These are phyloP conservation scores for Alternaria rosae DNA, from an alignment of 2,329 filamentous ascomycete species.

Conservation along the genomic window DNA sequence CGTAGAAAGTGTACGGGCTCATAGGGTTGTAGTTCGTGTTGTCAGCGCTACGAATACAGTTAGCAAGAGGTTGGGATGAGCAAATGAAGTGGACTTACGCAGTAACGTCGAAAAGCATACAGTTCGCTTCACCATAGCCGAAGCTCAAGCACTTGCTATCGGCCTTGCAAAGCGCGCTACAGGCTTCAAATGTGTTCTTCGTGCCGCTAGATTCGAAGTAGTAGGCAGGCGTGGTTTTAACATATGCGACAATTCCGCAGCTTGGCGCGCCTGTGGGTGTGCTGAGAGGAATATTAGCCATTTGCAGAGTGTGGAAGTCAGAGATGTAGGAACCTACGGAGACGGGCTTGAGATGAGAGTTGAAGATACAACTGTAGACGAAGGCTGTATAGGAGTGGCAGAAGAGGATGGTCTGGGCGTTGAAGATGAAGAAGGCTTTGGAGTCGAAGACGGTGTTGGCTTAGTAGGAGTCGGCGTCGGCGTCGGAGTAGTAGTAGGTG, in stretches of 20 bases:
- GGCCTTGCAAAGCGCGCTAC: constrained; percentile 41
- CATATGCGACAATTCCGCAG: constrained; percentile 44
- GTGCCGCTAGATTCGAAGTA: constrained; percentile 46
- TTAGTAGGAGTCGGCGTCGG: constrained; percentile 17
- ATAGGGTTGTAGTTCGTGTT: constrained; percentile 45
- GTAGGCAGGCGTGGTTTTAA: constrained; percentile 40
- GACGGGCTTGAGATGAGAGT: constrained; percentile 24
- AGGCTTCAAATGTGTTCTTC: constrained; percentile 41
- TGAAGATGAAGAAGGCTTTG: constrained; percentile 18
- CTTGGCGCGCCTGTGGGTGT: constrained; percentile 23
- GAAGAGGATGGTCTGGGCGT: constrained; percentile 15
- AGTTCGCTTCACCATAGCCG: constrained; percentile 45
- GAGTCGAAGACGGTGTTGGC: constrained; percentile 17
- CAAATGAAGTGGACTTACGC: constrained; percentile 28
- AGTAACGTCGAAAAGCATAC: constrained; percentile 42
- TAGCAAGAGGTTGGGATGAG: background rate
- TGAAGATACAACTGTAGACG: constrained; percentile 21
- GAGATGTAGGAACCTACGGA: constrained; percentile 26
- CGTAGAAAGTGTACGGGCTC: constrained; percentile 47
- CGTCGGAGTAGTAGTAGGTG: constrained; percentile 10
- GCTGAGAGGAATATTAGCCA: constrained; percentile 17
- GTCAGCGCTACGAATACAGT: constrained; percentile 22
- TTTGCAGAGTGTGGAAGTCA: background rate
- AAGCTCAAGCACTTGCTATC: constrained; percentile 43
- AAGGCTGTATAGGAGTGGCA: constrained; percentile 16